These are phyloP conservation scores for Henckelia pumila DNA, from an alignment of 257 asterid genomes.

Conservation along the genomic window DNA sequence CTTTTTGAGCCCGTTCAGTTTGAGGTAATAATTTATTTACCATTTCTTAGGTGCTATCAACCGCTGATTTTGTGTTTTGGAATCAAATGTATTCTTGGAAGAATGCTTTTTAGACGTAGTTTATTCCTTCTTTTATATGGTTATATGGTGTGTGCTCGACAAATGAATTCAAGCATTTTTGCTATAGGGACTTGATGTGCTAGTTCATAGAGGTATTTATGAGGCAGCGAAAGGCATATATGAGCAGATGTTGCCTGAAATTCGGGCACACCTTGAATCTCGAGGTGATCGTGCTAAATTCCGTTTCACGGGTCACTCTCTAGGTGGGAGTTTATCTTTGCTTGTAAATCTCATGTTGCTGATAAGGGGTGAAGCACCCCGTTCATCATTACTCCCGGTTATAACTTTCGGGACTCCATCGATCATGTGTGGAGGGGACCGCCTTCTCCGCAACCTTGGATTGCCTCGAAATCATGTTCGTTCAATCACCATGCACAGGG, in stretches of 20 bases:
- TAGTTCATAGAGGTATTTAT: slow-evolving; percentile 91
- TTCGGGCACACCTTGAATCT: slow-evolving; percentile 55
- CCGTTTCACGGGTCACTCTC: slow-evolving; percentile 94
- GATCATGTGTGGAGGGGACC: slow-evolving; percentile 93
- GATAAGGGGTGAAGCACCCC: slow-evolving; percentile 66
- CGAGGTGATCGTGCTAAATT: slow-evolving; percentile 58
- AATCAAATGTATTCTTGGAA: not conserved
- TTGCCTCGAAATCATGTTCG: slow-evolving; percentile 73
- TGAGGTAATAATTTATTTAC: slow-evolving; percentile 57
- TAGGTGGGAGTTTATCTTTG: slow-evolving; percentile 89
- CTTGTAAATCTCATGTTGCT: slow-evolving; percentile 87
- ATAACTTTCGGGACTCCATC: slow-evolving; percentile 87
- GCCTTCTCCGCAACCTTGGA: slow-evolving; percentile 57
- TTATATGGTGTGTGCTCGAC: not conserved
- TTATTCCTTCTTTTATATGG: not conserved
- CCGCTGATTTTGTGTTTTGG: not conserved
- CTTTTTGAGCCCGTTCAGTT: slow-evolving; percentile 88
- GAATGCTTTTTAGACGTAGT: not conserved
- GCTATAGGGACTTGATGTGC: slow-evolving; percentile 77
- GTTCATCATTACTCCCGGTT: slow-evolving; percentile 77
- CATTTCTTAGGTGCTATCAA: not conserved
- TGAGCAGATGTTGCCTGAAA: slow-evolving; percentile 84
- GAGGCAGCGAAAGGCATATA: slow-evolving; percentile 97
- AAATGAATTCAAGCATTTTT: slow-evolving; percentile 15
- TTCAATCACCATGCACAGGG: slow-evolving; percentile 85